Conservation (phyloP, 495 filamentous ascomycete species). For the Lineolata rhizophorae region DNA sequence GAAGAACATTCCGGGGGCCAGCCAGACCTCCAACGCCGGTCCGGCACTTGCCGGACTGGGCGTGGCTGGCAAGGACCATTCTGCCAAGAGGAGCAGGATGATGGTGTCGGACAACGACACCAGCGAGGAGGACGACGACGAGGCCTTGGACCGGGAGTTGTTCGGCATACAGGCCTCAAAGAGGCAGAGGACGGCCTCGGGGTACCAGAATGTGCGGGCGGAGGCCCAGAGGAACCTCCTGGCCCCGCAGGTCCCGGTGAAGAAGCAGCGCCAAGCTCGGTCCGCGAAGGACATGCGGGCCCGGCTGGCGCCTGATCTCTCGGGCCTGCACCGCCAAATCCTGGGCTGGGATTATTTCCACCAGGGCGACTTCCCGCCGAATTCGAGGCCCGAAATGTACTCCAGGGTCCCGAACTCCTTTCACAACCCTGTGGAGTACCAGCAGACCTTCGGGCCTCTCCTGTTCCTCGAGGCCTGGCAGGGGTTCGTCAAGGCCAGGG, state of each 20-base stretch:
- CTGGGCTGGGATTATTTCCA: slow-evolving; percentile 90
- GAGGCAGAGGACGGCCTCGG: slow-evolving; percentile 5
- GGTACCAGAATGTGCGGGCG: too few species aligned
- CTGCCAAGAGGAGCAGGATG: slow-evolving; percentile 48
- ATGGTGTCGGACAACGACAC: slow-evolving; percentile 61
- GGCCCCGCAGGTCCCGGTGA: slow-evolving; percentile 45
- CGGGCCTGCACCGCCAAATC: slow-evolving; percentile 61
- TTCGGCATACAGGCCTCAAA: slow-evolving; percentile 8
- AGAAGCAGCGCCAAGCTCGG: slow-evolving; percentile 52
- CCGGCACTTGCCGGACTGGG: slow-evolving; percentile 59
- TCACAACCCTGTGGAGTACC: slow-evolving; percentile 51
- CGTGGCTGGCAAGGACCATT: slow-evolving; percentile 60
- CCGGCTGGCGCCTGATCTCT: slow-evolving; percentile 71
- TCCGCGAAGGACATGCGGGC: slow-evolving; percentile 87
- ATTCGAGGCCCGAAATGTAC: slow-evolving; percentile 42
- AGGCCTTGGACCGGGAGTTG: slow-evolving; percentile 26
- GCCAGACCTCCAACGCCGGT: slow-evolving; percentile 44
- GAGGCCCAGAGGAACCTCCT: too few species aligned
- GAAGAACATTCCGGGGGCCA: slow-evolving; percentile 27
- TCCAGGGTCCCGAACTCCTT: slow-evolving; percentile 55
- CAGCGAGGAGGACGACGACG: slow-evolving; percentile 49
- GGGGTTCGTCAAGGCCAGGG: slow-evolving; percentile 68
- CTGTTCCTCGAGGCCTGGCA: slow-evolving; percentile 92
- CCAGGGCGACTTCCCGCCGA: slow-evolving; percentile 59
- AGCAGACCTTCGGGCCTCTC: slow-evolving; percentile 73